Percentiles rank a stretch among this genome's conserved stretches.
These are phyloP conservation scores for Paraphoma sp. DNA, from an alignment of 2,329 filamentous ascomycete genomes.

Conservation along the genomic window DNA sequence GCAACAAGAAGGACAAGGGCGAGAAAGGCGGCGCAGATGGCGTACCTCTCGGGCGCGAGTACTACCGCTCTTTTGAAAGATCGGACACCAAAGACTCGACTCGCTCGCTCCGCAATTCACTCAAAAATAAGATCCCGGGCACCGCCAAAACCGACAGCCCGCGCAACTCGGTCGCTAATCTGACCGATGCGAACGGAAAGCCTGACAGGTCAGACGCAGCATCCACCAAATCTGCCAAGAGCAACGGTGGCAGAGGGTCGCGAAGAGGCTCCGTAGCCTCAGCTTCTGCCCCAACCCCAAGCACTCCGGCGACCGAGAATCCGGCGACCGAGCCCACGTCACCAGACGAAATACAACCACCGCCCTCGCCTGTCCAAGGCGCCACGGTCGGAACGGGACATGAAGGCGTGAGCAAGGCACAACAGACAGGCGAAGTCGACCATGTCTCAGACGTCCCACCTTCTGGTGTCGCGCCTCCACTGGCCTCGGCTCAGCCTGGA, in stretches of 20 bases:
- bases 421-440: slow-evolving; percentile 89
- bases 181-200: slow-evolving; percentile 60
- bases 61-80: slow-evolving; percentile 87
- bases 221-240: slow-evolving; percentile 75
- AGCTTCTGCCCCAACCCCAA: slow-evolving; percentile 48
- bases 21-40: slow-evolving; percentile 54
- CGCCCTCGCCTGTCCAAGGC: slow-evolving; percentile 87
- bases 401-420: slow-evolving; percentile 79
- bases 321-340: slow-evolving; percentile 43
- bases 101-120: slow-evolving; percentile 79
- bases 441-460: slow-evolving; percentile 92
- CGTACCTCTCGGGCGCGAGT: slow-evolving; percentile 71
- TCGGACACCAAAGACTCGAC: slow-evolving; percentile 93
- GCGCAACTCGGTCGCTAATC: slow-evolving; percentile 69
- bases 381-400: slow-evolving; percentile 74
- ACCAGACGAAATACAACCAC: slow-evolving; percentile 55
- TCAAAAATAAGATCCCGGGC: slow-evolving; percentile 89
- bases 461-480: slow-evolving; percentile 64
- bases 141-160: slow-evolving; percentile 78
- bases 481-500: slow-evolving; percentile 71
- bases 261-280: slow-evolving; percentile 46
- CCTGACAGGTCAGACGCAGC: slow-evolving; percentile 74
- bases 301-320: slow-evolving; percentile 46
- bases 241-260: slow-evolving; percentile 52
- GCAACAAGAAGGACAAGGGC: slow-evolving; percentile 56